Conservation (phyloP, 768 basidiomycete species). For the Lactarius vividus region DNA sequence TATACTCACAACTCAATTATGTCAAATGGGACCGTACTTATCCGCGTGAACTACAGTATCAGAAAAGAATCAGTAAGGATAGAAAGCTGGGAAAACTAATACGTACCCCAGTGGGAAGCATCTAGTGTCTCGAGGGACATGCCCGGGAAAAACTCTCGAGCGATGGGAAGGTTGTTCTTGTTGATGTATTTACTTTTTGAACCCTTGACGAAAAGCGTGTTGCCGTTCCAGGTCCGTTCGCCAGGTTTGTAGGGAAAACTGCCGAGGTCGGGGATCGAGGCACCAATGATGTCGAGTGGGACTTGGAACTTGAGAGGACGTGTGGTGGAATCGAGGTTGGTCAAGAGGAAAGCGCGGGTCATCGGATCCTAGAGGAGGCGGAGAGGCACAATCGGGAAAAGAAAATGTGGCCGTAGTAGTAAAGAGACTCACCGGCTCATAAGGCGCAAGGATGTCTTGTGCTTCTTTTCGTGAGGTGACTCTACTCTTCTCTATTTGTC, state of each 20-base stretch:
- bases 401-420: background rate
- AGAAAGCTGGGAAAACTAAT: background rate
- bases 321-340: constrained; percentile 59
- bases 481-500: constrained; percentile 56
- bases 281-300: constrained; percentile 63
- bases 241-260: constrained; percentile 70
- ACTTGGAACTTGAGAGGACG: constrained; percentile 62
- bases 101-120: constrained; percentile 84
- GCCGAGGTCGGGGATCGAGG: constrained; percentile 65
- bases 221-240: constrained; percentile 53
- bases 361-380: constrained; percentile 54
- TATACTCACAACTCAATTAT: background rate
- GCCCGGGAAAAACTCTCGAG: constrained; percentile 70
- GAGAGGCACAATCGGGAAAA: background rate
- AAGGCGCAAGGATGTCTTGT: constrained; percentile 55
- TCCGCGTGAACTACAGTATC: constrained; percentile 71
- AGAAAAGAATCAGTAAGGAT: background rate
- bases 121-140: constrained; percentile 62
- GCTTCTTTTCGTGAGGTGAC: constrained; percentile 69
- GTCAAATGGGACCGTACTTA: constrained; percentile 39
- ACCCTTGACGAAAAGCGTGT: constrained; percentile 75
- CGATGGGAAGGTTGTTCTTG: constrained; percentile 57
- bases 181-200: constrained; percentile 82
- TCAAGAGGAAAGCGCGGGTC: constrained; percentile 80
- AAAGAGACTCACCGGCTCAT: constrained; percentile 53